Percentiles rank a stretch among this genome's conserved stretches.
These are phyloP conservation scores for Globisporangium irregulare DNA, from an alignment of 352 stramenopile genomes.

Conservation along the genomic window DNA sequence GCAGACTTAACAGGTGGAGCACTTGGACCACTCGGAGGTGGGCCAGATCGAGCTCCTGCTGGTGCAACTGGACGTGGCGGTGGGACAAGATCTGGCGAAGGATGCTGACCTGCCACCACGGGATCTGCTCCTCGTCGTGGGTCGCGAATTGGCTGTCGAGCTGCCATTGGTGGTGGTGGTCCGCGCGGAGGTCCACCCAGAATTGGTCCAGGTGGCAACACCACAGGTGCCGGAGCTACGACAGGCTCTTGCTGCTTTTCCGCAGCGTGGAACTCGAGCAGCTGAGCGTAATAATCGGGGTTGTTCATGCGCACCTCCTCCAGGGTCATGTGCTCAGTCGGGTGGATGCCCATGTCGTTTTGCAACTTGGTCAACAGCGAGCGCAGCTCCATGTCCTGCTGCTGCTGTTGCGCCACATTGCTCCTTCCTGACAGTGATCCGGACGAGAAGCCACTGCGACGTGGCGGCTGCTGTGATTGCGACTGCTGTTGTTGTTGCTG, in stretches of 20 bases:
- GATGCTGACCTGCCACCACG: neutral
- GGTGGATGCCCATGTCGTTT: constrained; percentile 87
- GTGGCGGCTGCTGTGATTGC: constrained; percentile 16
- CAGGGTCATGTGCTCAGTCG: constrained; percentile 81
- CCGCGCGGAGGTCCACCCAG: constrained; percentile 9
- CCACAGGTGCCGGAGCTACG: neutral
- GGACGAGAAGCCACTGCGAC: constrained; percentile 4
- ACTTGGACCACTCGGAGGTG: constrained; percentile 1
- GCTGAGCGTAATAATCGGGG: constrained; percentile 78
- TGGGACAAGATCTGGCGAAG: neutral
- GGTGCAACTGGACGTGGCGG: neutral
- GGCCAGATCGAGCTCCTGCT: neutral
- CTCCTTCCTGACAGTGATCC: neutral
- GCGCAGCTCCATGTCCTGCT: constrained; percentile 78
- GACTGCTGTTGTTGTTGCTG: neutral
- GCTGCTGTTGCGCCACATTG: constrained; percentile 20
- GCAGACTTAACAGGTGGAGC: constrained; percentile 36
- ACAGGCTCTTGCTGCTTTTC: constrained; percentile 10
- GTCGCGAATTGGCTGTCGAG: constrained; percentile 11
- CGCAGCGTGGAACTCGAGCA: constrained; percentile 61
- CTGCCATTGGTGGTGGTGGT: neutral
- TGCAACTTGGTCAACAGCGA: constrained; percentile 80
- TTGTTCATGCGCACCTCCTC: constrained; percentile 87
- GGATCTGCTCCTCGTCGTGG: constrained; percentile 8
- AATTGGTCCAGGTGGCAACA: constrained; percentile 10